Base-by-base conservation (phyloP, 1,284 basidiomycete species). In the Sporisorium reilianum region DNA sequence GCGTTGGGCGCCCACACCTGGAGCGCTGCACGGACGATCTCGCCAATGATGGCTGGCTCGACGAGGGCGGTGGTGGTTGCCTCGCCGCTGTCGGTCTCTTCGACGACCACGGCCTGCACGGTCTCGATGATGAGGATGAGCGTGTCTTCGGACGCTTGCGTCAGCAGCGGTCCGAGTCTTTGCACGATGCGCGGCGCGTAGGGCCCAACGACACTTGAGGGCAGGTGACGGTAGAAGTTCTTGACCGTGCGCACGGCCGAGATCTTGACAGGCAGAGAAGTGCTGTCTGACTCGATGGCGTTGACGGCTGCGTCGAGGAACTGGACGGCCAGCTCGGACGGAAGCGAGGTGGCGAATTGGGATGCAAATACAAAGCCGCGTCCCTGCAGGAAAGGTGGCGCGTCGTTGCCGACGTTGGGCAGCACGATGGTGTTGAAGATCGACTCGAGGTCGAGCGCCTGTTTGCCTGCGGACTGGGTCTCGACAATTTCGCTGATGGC, bases 281-380 rank as follows among this genome's bases (percentile, higher is more conserved):
- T 90, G 26, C 89, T 88, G 14, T 65, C 67, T 0, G 90, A 88
- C 81, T 94, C 93, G n/a, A 98, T 88, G 1, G 93, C 93, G 44
- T 91, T 89, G 30, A 96, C 88, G 0, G 95, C 93, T 7, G 93
- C 93, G 23, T 91, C 89, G 34, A 99, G 88, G 82, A 97, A 97
- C 48, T 75, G 65, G 3, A 55, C 54, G 3, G 79, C 77, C 44
- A 94, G 87, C 57, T 90, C 87, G 2, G 88, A 77, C 0, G 93
- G 91, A 9, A 98, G 87, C 4, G 91, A 85, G 64, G 90, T 89
- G 0, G 93, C 89, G 80, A 91, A 97, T 83, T 95, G 92, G 79
- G 93, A 94, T 0, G 94, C 94, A 80, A 98, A 96, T 41, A 98
- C 93, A 71, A 98, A 97, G 2, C 91, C 92, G 60, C 96, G 89